Percentiles rank a stretch among this genome's conserved stretches.
These are phyloP conservation scores for Boletus pseudopeckii DNA, from an alignment of 768 basidiomycete species.

Conservation along the genomic window DNA sequence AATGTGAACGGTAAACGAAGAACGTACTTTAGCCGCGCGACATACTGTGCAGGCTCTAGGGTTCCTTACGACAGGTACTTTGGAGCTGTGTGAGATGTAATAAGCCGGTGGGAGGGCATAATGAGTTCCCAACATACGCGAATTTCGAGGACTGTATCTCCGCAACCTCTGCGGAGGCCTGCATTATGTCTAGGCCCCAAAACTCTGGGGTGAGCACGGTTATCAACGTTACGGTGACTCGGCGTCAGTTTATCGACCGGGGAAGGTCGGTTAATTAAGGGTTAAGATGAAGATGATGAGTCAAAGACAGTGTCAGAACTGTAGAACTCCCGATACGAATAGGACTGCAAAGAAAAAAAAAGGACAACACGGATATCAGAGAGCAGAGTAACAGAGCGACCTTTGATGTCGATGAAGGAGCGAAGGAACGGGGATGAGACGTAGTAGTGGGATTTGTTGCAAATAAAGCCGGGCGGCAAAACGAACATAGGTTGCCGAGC, in stretches of 20 bases:
- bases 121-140: constrained; percentile 16
- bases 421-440: constrained; percentile 29
- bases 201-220: constrained; percentile 27
- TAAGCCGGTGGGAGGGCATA: constrained; percentile 10
- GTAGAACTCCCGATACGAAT: background rate
- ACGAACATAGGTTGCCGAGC: constrained; percentile 36
- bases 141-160: constrained; percentile 33
- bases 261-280: constrained; percentile 40
- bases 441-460: constrained; percentile 37
- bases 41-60: constrained; percentile 80
- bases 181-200: constrained; percentile 24
- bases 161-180: constrained; percentile 23
- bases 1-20: constrained; percentile 13
- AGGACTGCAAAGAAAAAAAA: constrained; percentile 1
- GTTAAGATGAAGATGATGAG: constrained; percentile 27
- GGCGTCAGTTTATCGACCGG: constrained; percentile 41
- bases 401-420: constrained; percentile 30
- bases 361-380: constrained; percentile 2
- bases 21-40: constrained; percentile 70
- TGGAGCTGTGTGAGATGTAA: constrained; percentile 31
- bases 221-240: constrained; percentile 40
- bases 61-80: constrained; percentile 45
- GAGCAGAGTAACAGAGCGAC: constrained; percentile 13
- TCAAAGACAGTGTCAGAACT: constrained; percentile 10
- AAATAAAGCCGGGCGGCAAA: constrained; percentile 40